Evolutionary conservation across 2,329 filamentous ascomycete species (phyloP).

Genomic region (Xylariaceae sp.): DNA sequence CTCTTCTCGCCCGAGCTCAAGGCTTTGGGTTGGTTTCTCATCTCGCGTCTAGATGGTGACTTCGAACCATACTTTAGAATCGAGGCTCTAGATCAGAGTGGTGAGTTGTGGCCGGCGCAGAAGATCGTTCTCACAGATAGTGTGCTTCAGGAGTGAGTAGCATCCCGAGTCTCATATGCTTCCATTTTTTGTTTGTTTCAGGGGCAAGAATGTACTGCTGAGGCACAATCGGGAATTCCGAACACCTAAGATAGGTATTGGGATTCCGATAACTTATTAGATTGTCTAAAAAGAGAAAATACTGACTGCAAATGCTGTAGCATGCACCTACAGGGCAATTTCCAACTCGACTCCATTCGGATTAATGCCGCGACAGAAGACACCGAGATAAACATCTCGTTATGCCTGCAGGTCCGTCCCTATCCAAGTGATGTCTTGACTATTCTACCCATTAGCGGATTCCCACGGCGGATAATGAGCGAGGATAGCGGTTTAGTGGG

Average conservation of each 20-base stretch:
- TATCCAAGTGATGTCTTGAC: constrained; percentile 30
- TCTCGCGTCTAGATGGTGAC: constrained; percentile 35
- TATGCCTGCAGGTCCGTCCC: constrained; percentile 29
- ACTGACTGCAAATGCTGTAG: too few species aligned
- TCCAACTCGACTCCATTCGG: constrained; percentile 32
- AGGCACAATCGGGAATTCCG: too few species aligned
- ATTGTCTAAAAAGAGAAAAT: too few species aligned
- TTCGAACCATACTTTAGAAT: constrained; percentile 39
- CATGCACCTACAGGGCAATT: constrained; percentile 37
- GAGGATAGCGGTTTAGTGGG: constrained; percentile 31
- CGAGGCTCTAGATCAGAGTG: constrained; percentile 28
- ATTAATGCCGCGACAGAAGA: constrained; percentile 29
- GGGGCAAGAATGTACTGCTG: too few species aligned
- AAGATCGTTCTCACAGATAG: constrained; percentile 32
- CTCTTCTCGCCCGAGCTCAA: constrained; percentile 33
- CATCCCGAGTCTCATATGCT: too few species aligned
- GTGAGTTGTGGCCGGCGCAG: constrained; percentile 24
- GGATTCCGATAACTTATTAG: too few species aligned
- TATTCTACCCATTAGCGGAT: constrained; percentile 37
- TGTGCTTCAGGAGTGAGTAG: constrained; percentile 35
- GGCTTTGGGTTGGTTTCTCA: constrained; percentile 37
- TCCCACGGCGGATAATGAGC: constrained; percentile 35
- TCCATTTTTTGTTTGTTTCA: too few species aligned
- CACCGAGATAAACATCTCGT: constrained; percentile 32
- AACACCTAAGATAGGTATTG: too few species aligned